Conservation (phyloP, 2,329 filamentous ascomycete genomes). For the Balansia obtecta region DNA sequence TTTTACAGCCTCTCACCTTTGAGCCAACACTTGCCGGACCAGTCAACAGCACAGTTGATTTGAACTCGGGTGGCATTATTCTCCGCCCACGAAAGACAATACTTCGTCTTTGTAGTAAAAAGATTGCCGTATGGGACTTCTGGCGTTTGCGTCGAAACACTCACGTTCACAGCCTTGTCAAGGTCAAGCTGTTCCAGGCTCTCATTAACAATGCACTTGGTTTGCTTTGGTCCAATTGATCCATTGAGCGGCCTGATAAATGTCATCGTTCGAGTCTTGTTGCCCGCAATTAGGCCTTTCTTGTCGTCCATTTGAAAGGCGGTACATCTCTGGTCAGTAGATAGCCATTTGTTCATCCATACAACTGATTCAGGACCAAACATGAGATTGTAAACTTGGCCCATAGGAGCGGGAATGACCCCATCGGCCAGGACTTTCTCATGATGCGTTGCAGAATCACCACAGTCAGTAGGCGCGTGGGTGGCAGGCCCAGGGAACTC, state of each 20-base stretch:
- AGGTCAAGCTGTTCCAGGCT: slow-evolving; percentile 74
- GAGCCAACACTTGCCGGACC: slow-evolving; percentile 96
- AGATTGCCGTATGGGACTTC: slow-evolving; percentile 92
- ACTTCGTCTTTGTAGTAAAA: slow-evolving; percentile 85
- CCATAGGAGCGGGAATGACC: slow-evolving; percentile 71
- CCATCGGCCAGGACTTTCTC: slow-evolving; percentile 81
- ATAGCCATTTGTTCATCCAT: slow-evolving; percentile 80
- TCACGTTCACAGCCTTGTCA: slow-evolving; percentile 76
- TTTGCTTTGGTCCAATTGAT: slow-evolving; percentile 82
- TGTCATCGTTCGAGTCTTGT: slow-evolving; percentile 60
- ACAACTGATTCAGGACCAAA: slow-evolving; percentile 69
- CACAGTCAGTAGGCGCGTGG: slow-evolving; percentile 77
- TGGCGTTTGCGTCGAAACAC: slow-evolving; percentile 74
- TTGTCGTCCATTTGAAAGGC: slow-evolving; percentile 85
- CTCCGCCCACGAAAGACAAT: slow-evolving; percentile 86
- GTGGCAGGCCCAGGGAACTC: slow-evolving; percentile 79
- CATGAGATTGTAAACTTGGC: slow-evolving; percentile 79
- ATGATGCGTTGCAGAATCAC: slow-evolving; percentile 66
- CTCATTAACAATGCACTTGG: slow-evolving; percentile 84
- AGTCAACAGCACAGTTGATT: slow-evolving; percentile 84
- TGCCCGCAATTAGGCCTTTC: slow-evolving; percentile 62
- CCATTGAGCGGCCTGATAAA: slow-evolving; percentile 87
- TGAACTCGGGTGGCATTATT: slow-evolving; percentile 75
- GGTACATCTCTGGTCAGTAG: slow-evolving; percentile 74
- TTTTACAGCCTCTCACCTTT: slow-evolving; percentile 52